Conservation (phyloP, 2,329 filamentous ascomycete species). For the Venturiaceae sp. region DNA sequence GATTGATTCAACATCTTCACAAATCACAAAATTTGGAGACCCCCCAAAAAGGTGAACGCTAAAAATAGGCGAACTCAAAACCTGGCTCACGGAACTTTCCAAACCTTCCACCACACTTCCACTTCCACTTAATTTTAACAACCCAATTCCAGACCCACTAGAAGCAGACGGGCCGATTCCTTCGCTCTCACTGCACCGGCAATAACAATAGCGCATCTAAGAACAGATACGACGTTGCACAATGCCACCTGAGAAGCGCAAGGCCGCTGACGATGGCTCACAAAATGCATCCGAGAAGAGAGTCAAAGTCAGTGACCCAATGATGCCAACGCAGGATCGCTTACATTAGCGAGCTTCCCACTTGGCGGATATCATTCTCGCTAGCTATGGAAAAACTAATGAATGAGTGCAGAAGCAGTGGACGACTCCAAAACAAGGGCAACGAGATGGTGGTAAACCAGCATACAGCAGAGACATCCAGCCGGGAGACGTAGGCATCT, state of each 20-base stretch:
- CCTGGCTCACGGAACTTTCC: not conserved
- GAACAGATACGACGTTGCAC: not conserved
- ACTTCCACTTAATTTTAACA: not conserved
- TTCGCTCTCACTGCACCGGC: not conserved
- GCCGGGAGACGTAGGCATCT: conserved; percentile 63
- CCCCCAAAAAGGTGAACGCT: not conserved
- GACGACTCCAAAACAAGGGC: conserved; percentile 21
- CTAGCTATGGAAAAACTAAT: not conserved
- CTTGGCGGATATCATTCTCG: not conserved
- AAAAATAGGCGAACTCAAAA: not conserved
- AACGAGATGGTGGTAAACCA: not conserved
- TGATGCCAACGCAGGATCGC: not conserved
- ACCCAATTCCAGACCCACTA: not conserved
- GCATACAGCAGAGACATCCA: conserved; percentile 37
- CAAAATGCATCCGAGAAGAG: not conserved
- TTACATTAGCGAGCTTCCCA: not conserved
- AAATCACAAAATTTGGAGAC: too few species aligned
- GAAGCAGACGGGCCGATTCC: not conserved
- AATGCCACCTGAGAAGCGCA: conserved; percentile 3
- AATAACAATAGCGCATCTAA: not conserved
- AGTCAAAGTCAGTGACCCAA: not conserved
- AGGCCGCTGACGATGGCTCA: not conserved
- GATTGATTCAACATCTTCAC: not conserved
- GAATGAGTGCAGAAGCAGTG: conserved; percentile 18
- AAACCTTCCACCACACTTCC: not conserved